Evolutionary conservation across 2,329 filamentous ascomycete genomes (phyloP).

Genomic region (Sporothrix sp.): DNA sequence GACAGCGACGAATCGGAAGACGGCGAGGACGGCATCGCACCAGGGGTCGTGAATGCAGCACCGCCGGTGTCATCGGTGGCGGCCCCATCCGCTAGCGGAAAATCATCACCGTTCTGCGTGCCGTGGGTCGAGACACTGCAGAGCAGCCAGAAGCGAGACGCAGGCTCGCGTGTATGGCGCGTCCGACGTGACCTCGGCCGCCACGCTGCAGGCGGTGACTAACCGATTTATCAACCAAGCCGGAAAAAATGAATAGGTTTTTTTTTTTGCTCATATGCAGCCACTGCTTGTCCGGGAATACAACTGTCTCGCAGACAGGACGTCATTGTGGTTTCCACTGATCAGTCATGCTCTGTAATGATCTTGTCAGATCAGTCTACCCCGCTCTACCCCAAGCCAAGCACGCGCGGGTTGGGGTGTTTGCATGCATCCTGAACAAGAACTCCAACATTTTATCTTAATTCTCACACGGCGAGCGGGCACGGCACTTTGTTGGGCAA

Average conservation of each 20-base stretch:
- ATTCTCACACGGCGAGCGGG: neutral
- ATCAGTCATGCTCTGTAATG: conserved; percentile 6
- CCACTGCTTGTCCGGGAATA: no score
- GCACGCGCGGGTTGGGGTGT: no score
- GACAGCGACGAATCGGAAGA: conserved; percentile 25
- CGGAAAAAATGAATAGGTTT: no score
- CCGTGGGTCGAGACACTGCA: conserved; percentile 53
- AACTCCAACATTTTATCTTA: neutral
- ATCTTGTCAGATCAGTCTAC: neutral
- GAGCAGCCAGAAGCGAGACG: conserved; percentile 44
- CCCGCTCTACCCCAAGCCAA: no score
- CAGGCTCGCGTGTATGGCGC: conserved; percentile 53
- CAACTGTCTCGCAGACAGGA: no score
- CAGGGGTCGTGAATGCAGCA: no score
- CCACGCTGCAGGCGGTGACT: no score
- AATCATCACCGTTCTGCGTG: conserved; percentile 23
- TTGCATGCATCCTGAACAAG: neutral
- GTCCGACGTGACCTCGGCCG: conserved; percentile 52
- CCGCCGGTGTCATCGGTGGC: no score
- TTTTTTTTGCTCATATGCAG: no score
- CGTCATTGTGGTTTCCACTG: neutral
- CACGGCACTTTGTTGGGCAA: neutral
- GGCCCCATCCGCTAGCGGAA: neutral
- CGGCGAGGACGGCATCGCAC: conserved; percentile 21
- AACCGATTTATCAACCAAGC: no score